Percentiles rank a stretch among this genome's conserved stretches.
phyloP scores from a whole-genome alignment of 176 grass and related monocot species.

The Aegilops speltoides region DNA sequence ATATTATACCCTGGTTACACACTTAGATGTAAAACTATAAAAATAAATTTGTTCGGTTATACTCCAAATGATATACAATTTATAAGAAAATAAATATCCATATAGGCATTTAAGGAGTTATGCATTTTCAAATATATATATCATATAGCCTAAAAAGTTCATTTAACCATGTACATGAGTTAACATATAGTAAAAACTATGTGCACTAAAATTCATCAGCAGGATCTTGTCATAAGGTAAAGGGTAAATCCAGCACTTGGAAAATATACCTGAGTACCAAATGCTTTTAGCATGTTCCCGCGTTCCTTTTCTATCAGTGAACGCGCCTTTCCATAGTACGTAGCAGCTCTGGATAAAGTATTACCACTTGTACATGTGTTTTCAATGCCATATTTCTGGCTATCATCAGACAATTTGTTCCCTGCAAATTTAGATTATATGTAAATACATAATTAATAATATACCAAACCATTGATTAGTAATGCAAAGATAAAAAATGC shows the following conservation, averaged over 20 bases:
- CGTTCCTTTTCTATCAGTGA: conserved; percentile 77
- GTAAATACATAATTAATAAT: background rate
- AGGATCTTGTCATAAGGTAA: background rate
- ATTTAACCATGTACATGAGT: background rate
- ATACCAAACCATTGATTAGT: background rate
- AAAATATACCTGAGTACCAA: conserved; percentile 75
- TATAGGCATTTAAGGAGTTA: background rate
- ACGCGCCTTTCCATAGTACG: conserved; percentile 50
- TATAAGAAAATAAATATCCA: conserved; percentile 5
- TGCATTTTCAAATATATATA: background rate
- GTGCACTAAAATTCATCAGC: background rate
- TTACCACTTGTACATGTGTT: conserved; percentile 83
- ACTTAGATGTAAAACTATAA: background rate
- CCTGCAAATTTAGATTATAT: conserved; percentile 42
- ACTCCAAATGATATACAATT: background rate
- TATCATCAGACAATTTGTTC: conserved; percentile 86
- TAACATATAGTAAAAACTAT: background rate
- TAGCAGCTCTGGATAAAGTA: conserved; percentile 84
- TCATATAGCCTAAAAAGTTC: background rate
- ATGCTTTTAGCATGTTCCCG: conserved; percentile 72
- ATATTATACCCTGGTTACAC: background rate
- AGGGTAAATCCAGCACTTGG: conserved; percentile 5
- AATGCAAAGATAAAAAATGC: background rate
- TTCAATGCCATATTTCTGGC: conserved; percentile 81
- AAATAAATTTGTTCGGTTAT: background rate